A percentile compares a stretch with the other conserved stretches of the same genome.
These are phyloP conservation scores for Nicotiana sylvestris DNA, from an alignment of 257 asterid genomes.

Conservation along the genomic window DNA sequence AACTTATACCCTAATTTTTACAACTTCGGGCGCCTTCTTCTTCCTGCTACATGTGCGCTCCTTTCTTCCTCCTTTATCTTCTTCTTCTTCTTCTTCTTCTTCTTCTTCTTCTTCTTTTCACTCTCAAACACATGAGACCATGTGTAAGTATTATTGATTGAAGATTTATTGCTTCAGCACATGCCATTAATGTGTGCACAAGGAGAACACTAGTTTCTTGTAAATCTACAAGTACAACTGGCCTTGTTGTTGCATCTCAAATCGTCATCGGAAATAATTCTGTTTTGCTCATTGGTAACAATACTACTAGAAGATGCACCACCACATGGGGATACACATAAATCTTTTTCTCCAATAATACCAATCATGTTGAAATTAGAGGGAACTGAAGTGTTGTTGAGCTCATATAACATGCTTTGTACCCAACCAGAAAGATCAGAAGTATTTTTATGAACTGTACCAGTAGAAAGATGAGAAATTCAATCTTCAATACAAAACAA, in stretches of 20 bases:
- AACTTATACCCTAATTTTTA: too few species aligned
- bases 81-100: too few species aligned
- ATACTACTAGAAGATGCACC: constrained; percentile 30
- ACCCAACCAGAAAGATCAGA: constrained; percentile 80
- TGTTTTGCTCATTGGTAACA: neutral
- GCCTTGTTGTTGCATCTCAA: constrained; percentile 29
- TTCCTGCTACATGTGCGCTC: too few species aligned
- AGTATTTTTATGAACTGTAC: constrained; percentile 66
- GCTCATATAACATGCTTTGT: constrained; percentile 55
- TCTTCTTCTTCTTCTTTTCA: too few species aligned
- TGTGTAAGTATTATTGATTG: too few species aligned
- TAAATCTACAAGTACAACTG: constrained; percentile 64
- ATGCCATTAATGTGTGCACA: constrained; percentile 75
- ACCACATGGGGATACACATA: neutral
- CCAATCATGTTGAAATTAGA: constrained; percentile 14
- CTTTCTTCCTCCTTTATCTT: too few species aligned
- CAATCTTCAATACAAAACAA: constrained; percentile 37
- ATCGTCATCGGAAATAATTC: constrained; percentile 49
- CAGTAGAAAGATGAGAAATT: constrained; percentile 33
- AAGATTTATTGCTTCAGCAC: constrained; percentile 49
- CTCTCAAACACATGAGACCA: too few species aligned
- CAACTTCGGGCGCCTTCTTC: too few species aligned
- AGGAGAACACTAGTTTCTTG: constrained; percentile 76
- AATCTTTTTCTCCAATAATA: neutral
- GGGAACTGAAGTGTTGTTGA: constrained; percentile 10